Evolutionary conservation across 441 rosid species (phyloP), one percentile per base, ranked within the genome.

Genomic region (Theobroma grandiflorum): DNA sequence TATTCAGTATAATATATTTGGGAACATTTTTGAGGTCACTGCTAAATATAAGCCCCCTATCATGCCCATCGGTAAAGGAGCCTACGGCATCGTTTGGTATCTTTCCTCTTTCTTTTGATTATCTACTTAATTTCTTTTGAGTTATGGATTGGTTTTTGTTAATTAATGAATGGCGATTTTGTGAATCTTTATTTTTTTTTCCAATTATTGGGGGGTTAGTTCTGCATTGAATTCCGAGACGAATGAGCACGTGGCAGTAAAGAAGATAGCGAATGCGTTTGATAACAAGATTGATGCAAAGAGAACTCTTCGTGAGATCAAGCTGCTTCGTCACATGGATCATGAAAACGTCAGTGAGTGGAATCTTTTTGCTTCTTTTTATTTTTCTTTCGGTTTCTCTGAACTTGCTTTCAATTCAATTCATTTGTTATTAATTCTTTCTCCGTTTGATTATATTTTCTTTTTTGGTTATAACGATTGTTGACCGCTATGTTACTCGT

Each of bases 231-330:
- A 94, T 85, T 90, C 92, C 2, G 97, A 96, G 85, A 96, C 93
- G 5, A 89, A 82, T 22, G 99, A 94, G 83, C 84, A 83, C 8
- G 95, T 94, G 40, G 98, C 98, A 0, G 78, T 96, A 68, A 96
- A 94, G 94, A 96, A 96, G 89, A 91, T 94, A 43, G 85, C 88
- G 15, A 88, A 93, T 85, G 94, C 95, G 6, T 94, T 93, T 72
- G 94, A 89, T 53, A 89, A 95, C 87, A 86, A 77, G 65, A 86
- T 93, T 38, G 93, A 89, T 35, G 98, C 97, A 9, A 95, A 93
- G 89, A 91, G 95, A 86, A 92, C 98, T 18, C 97, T 96, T 45
- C 97, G 99, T 0, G 99, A 94, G 91, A 94, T 94, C 92, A 93
- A 91, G 91, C 84, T 95, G 74, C 98, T 95, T 82, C 93, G 98